Base-by-base conservation (phyloP, 805 yeast species). In the Yarrowia hollandica region DNA sequence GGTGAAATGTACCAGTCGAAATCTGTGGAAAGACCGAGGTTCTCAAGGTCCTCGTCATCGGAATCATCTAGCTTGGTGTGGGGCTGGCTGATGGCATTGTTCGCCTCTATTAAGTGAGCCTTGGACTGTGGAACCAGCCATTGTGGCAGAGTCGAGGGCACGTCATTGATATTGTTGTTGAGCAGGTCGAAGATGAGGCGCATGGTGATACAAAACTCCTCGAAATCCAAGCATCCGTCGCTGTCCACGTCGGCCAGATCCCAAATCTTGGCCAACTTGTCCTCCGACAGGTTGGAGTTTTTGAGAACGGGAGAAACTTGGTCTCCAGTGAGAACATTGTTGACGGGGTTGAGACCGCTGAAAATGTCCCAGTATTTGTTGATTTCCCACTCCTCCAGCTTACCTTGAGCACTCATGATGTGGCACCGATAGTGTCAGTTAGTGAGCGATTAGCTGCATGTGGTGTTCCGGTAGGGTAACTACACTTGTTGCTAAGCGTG, bases 1-100 rank as follows among this genome's bases (percentile, higher is more conserved):
- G 97, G 98, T 4, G 96, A 84, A 64, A 94, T 90, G 74, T 94
- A 94, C 99, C 99, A 94, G 70, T 91, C 96, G 68, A 94, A 89
- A 66, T 84, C 88, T 34, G 83, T 79, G 42, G 84, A 77, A 26
- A 78, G 70, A 19, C 82, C 81, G 37, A 84, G 83, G 41, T 86
- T 92, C 52, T 85, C 90, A 63, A 79, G 86, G 58, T 82, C 83
- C 61, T 71, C 76, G 61, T 73, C 77, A 59, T 68, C 71, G 61
- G 62, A 64, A n/a, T 61, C 64, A 1, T 23, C 35, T 25, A 44
- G 25, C 50, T 41, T 28, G 33, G 61, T 12, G 67, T 41, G 34
- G 33, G 28, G 48, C 68, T 67, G 33, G 60, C 59, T 12, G 33
- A 72, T 66, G 5, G 96, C 94, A 62, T 76, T 77, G 71, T 90